A percentile compares a stretch with the other conserved stretches of the same genome.
Conservation (phyloP, 768 basidiomycete genomes). For the Coprinopsis marcescibilis region DNA sequence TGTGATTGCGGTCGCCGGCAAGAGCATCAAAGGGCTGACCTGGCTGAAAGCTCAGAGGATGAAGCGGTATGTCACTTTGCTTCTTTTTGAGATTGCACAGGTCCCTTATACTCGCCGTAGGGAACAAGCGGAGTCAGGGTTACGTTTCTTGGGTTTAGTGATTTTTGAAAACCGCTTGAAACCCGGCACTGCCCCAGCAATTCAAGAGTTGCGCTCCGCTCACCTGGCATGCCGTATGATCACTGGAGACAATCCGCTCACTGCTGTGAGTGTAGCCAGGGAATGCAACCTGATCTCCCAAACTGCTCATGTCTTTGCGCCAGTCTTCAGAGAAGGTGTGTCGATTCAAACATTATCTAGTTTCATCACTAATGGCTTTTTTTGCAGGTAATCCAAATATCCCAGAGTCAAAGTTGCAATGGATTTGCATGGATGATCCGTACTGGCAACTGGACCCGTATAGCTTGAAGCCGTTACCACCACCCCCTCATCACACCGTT, state of each 20-base stretch:
- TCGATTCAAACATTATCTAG: neutral
- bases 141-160: conserved; percentile 90
- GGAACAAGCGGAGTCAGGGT: conserved; percentile 87
- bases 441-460: conserved; percentile 83
- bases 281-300: conserved; percentile 89
- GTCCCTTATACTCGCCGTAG: conserved; percentile 32
- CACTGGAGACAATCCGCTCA: conserved; percentile 95
- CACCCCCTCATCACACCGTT: conserved; percentile 64
- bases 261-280: conserved; percentile 93
- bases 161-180: conserved; percentile 99
- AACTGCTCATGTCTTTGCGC: conserved; percentile 84
- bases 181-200: conserved; percentile 83
- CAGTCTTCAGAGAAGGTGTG: conserved; percentile 70
- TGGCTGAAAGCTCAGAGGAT: conserved; percentile 98
- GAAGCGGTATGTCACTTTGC: conserved; percentile 59
- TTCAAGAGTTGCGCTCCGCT: conserved; percentile 81
- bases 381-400: conserved; percentile 46
- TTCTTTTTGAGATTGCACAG: neutral
- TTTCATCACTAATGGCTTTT: conserved; percentile 2
- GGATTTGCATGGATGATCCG: conserved; percentile 89
- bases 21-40: conserved; percentile 86
- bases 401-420: conserved; percentile 65
- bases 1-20: conserved; percentile 97
- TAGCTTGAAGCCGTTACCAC: conserved; percentile 73
- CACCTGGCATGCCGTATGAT: conserved; percentile 97